Evolutionary conservation across 495 filamentous ascomycete genomes (phyloP).

Genomic region (Penicillium bovifimosum): DNA sequence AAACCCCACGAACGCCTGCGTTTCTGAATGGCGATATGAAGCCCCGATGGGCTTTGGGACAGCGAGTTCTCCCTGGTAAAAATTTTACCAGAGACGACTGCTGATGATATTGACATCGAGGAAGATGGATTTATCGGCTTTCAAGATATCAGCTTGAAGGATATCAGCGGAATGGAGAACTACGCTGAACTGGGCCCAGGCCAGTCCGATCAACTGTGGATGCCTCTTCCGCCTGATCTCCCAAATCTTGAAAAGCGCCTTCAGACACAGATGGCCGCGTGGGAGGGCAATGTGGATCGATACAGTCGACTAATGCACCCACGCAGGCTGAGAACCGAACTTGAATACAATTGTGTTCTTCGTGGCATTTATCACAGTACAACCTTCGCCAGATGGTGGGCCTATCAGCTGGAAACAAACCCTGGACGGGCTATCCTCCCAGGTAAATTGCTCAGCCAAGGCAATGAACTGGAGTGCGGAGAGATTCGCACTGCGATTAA

Average conservation of each 20-base stretch:
- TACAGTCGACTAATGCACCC: constrained; percentile 22
- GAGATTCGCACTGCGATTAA: constrained; percentile 18
- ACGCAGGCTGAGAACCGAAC: constrained; percentile 8
- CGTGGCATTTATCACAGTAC: constrained; percentile 26
- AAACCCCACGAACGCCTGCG: constrained; percentile 11
- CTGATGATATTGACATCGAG: constrained; percentile 18
- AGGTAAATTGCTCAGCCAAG: constrained; percentile 11
- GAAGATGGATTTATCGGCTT: constrained; percentile 20
- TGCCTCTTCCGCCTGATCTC: constrained; percentile 25
- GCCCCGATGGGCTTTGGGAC: constrained; percentile 15
- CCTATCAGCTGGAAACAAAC: constrained; percentile 16
- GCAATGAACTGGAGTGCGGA: constrained; percentile 10
- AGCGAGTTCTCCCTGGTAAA: constrained; percentile 7
- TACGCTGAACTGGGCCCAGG: constrained; percentile 9
- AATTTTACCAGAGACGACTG: constrained; percentile 13
- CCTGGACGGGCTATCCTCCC: constrained; percentile 6
- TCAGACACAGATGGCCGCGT: constrained; percentile 24
- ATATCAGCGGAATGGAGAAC: constrained; percentile 11
- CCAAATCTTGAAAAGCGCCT: constrained; percentile 22
- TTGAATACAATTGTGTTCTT: constrained; percentile 18
- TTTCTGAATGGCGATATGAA: constrained; percentile 29
- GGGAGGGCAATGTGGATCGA: constrained; percentile 25
- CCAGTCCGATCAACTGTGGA: constrained; percentile 13
- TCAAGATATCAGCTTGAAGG: constrained; percentile 1
- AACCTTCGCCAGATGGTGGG: constrained; percentile 25